These are phyloP conservation scores for Nicotiana obtusifolia DNA, from an alignment of 257 asterid species.

Conservation along the genomic window DNA sequence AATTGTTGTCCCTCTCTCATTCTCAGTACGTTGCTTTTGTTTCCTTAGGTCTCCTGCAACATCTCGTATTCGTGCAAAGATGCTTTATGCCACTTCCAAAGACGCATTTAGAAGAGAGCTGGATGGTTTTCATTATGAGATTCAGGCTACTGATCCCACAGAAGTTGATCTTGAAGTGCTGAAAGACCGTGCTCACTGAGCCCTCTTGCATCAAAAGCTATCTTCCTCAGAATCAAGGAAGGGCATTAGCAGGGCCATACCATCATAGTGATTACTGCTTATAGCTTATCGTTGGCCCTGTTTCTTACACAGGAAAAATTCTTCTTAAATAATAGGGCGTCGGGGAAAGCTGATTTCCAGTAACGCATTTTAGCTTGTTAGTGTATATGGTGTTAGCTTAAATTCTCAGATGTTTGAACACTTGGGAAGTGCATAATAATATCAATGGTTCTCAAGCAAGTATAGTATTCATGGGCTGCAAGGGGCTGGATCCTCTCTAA, in stretches of 20 bases:
- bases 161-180: constrained; percentile 39
- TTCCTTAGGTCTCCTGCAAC: constrained; percentile 29
- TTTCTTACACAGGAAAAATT: not conserved
- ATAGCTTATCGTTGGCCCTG: not conserved
- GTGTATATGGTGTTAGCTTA: not conserved
- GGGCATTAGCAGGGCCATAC: not conserved
- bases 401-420: not conserved
- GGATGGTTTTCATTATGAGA: constrained; percentile 36
- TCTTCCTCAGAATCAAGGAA: not conserved
- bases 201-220: not conserved
- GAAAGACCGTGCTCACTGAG: constrained; percentile 28
- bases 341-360: not conserved
- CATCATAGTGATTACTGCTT: not conserved
- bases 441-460: not conserved
- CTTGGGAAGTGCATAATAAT: not conserved
- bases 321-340: constrained; percentile 4
- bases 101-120: constrained; percentile 30
- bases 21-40: not conserved
- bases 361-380: not conserved
- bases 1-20: not conserved
- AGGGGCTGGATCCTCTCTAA: not conserved
- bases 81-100: constrained; percentile 40
- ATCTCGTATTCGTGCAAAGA: constrained; percentile 33
- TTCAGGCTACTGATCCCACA: constrained; percentile 39
- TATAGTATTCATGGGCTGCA: not conserved